These are phyloP conservation scores for Polyporus tsugae DNA, from an alignment of 1,284 basidiomycete species.

Conservation along the genomic window DNA sequence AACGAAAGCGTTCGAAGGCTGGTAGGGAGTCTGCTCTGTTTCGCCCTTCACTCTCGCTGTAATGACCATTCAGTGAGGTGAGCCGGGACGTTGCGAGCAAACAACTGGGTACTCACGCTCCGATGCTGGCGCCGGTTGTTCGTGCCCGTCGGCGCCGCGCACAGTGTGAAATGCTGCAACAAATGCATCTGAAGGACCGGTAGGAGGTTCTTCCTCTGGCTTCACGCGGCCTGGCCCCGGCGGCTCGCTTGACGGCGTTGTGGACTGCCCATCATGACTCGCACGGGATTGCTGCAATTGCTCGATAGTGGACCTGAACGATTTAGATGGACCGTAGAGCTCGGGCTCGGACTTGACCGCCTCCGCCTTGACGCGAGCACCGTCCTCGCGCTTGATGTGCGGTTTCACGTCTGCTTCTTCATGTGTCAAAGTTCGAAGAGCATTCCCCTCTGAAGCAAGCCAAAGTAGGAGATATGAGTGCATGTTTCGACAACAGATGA, in stretches of 20 bases:
- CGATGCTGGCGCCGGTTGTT: neutral
- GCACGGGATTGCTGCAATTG: constrained; percentile 14
- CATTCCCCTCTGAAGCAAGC: neutral
- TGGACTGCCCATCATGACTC: neutral
- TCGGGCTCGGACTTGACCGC: constrained; percentile 20
- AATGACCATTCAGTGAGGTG: neutral
- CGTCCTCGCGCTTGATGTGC: constrained; percentile 19
- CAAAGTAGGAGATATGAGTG: neutral
- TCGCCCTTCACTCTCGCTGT: constrained; percentile 1
- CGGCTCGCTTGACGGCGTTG: constrained; percentile 1
- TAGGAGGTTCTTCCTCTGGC: constrained; percentile 9
- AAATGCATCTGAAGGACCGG: constrained; percentile 10
- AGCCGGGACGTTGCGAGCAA: neutral
- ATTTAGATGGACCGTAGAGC: constrained; percentile 20
- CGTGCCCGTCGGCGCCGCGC: neutral
- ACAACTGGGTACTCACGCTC: neutral
- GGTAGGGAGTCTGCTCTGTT: neutral
- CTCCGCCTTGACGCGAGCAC: constrained; percentile 14
- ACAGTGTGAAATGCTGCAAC: constrained; percentile 6
- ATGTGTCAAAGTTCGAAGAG: constrained; percentile 7
- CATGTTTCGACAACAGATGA: neutral
- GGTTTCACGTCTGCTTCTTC: constrained; percentile 6
- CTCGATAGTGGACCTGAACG: constrained; percentile 22
- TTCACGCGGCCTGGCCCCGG: neutral
- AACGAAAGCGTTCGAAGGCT: constrained; percentile 8